Base-by-base conservation (phyloP, 768 basidiomycete species). In the Agaricus blazei region DNA sequence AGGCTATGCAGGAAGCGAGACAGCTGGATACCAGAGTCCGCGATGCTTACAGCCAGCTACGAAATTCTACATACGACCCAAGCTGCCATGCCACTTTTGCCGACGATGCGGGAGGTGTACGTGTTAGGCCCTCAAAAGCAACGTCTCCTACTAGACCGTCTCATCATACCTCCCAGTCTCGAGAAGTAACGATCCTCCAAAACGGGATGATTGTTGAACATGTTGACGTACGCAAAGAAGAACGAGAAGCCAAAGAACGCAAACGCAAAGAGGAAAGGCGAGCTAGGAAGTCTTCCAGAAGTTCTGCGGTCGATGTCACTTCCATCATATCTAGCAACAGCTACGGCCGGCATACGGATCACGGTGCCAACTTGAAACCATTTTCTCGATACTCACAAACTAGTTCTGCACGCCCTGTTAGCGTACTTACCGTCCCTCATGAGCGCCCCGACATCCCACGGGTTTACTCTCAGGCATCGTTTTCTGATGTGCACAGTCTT, bases 181-280 rank as follows among this genome's bases (percentile, higher is more conserved):
- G 88, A 34, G 88, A 93, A 53, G 77, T 90, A 12, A 90, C 90
- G 0, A 73, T 94, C 9, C 79, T 95, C 23, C 88, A 93, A 68
- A 93, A 90, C 60, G 91, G 91, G 3, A 84, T 94, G 78, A 89
- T 93, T 51, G 86, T 93, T 7, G 93, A 95, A 62, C 88, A 90
- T 58, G 87, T 94, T 37, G 82, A 94, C 67, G 82, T 94, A 19
- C 82, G 85, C 31, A 85, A 77, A 59, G 90, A 91, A 68, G 90
- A 90, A 67, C 80, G 73, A 56, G 89, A 90, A 60, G 87, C 84
- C 37, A 79, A 81, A 43, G 86, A 89, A 43, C 83, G 88, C 27
- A 75, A 77, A 56, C 81, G 81, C 57, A 84, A 76, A 62, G 86
- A 90, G 58, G 90, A 87, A 61, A 82, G 73, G 63, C 81, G 85